Percentiles rank a stretch among this genome's conserved stretches.
Conservation (phyloP, 2,329 filamentous ascomycete genomes). For the Cercospora citrullina region DNA sequence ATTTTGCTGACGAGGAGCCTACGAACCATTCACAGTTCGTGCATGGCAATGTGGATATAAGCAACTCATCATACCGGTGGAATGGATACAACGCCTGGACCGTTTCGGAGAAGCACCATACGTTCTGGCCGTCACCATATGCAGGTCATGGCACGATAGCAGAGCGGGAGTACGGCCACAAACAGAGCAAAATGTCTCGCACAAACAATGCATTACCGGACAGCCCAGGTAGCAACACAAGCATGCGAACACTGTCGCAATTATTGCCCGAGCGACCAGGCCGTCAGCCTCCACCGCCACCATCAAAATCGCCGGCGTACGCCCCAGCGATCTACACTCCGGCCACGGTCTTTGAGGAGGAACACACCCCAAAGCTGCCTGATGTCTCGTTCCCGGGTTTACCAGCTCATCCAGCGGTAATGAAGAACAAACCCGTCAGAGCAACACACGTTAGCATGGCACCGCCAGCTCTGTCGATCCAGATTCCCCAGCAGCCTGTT, state of each 20-base stretch:
- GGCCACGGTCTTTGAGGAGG: conserved; percentile 40
- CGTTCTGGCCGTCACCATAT: conserved; percentile 22
- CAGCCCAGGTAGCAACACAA: conserved; percentile 29
- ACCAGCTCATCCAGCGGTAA: conserved; percentile 22
- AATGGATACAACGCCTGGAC: not conserved
- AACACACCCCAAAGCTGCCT: conserved; percentile 26
- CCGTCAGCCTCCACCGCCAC: conserved; percentile 20
- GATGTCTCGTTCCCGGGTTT: conserved; percentile 17
- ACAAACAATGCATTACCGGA: conserved; percentile 21
- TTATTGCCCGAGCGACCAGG: conserved; percentile 38
- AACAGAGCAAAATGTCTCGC: not conserved
- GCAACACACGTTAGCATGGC: not conserved
- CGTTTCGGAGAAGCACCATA: conserved; percentile 23
- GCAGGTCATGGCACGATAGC: not conserved
- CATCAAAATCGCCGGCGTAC: conserved; percentile 21
- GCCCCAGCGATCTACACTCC: conserved; percentile 28
- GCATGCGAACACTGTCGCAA: conserved; percentile 33
- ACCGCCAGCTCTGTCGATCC: conserved; percentile 17
- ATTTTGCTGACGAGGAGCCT: conserved; percentile 38
- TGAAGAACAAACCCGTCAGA: conserved; percentile 3
- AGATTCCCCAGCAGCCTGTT: conserved; percentile 14
- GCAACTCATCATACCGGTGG: not conserved
- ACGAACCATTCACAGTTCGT: conserved; percentile 30
- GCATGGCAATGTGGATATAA: not conserved
- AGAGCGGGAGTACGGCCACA: conserved; percentile 10